Percentiles rank a stretch among this genome's conserved stretches.
These are phyloP conservation scores for Exsudoporus frostii DNA, from an alignment of 768 basidiomycete species.

Conservation along the genomic window DNA sequence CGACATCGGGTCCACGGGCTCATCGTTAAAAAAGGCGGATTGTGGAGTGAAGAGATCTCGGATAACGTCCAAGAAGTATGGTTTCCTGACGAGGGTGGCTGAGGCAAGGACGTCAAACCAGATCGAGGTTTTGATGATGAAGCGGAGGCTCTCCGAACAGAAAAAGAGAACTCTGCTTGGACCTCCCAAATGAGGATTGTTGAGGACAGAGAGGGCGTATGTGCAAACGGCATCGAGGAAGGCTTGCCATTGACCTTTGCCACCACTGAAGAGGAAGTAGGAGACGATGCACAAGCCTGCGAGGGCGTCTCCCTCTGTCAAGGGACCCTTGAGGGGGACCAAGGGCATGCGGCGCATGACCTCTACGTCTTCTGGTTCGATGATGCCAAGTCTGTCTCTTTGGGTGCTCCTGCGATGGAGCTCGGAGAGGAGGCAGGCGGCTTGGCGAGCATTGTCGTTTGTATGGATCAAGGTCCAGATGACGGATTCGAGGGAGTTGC, in stretches of 20 bases:
- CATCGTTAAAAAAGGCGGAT: conserved; percentile 24
- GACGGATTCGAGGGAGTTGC: conserved; percentile 41
- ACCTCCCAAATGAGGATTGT: conserved; percentile 34
- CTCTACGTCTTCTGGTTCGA: conserved; percentile 24
- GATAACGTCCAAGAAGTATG: conserved; percentile 56
- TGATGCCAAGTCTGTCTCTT: conserved; percentile 15
- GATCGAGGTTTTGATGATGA: conserved; percentile 79
- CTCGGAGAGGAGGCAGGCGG: conserved; percentile 61
- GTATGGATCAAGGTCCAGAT: conserved; percentile 51
- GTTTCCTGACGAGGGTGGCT: conserved; percentile 58
- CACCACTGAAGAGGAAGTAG: conserved; percentile 74
- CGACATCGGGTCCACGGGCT: conserved; percentile 36
- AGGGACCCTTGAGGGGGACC: conserved; percentile 16
- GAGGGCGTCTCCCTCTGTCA: conserved; percentile 69
- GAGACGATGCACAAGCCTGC: conserved; percentile 76
- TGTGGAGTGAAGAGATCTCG: conserved; percentile 47
- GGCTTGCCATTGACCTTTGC: conserved; percentile 61
- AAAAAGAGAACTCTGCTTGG: conserved; percentile 44
- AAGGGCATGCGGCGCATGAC: conserved; percentile 27
- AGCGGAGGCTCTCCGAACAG: conserved; percentile 52
- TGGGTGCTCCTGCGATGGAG: conserved; percentile 43
- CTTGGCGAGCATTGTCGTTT: conserved; percentile 48
- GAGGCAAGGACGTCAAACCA: conserved; percentile 88
- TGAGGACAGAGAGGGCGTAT: conserved; percentile 52
- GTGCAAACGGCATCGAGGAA: conserved; percentile 61